Conservation (phyloP, 176 grass and related monocot genomes). For the Thinopyrum elongatum region DNA sequence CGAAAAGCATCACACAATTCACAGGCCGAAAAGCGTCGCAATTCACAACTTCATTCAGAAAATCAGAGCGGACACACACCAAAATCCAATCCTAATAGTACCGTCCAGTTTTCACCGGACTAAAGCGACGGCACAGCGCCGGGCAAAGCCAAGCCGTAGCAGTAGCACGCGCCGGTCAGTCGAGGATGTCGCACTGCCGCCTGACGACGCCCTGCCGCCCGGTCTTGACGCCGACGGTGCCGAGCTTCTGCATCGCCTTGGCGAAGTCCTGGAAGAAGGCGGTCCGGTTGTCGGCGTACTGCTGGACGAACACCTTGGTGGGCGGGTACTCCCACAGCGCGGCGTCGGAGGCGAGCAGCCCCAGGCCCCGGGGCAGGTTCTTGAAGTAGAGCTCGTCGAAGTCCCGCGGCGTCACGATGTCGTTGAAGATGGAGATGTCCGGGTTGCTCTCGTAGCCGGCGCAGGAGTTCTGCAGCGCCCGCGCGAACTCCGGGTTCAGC, state of each 20-base stretch:
- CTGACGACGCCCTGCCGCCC: conserved; percentile 69
- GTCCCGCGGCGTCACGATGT: conserved; percentile 61
- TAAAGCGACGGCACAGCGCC: not conserved
- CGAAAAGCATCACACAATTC: not conserved
- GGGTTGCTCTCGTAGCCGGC: conserved; percentile 58
- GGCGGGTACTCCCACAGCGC: conserved; percentile 63
- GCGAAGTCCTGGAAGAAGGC: conserved; percentile 93
- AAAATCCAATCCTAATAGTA: conserved; percentile 3
- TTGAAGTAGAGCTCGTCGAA: conserved; percentile 93
- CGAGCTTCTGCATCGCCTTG: conserved; percentile 78
- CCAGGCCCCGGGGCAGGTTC: conserved; percentile 67
- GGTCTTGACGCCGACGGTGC: conserved; percentile 74
- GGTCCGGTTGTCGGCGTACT: conserved; percentile 74
- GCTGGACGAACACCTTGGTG: conserved; percentile 59
- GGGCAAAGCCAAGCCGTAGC: too few species aligned
- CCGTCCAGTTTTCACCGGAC: not conserved
- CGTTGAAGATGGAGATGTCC: conserved; percentile 89
- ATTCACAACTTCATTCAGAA: not conserved
- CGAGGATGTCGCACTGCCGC: conserved; percentile 70
- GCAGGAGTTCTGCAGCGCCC: conserved; percentile 68
- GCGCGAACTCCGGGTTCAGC: conserved; percentile 68
- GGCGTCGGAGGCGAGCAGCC: conserved; percentile 76
- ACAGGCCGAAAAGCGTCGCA: not conserved
- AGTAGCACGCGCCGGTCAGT: not conserved
- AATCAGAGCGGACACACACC: not conserved